Base-by-base conservation (phyloP, 169 alveolate species). In the Theileria orientalis region DNA sequence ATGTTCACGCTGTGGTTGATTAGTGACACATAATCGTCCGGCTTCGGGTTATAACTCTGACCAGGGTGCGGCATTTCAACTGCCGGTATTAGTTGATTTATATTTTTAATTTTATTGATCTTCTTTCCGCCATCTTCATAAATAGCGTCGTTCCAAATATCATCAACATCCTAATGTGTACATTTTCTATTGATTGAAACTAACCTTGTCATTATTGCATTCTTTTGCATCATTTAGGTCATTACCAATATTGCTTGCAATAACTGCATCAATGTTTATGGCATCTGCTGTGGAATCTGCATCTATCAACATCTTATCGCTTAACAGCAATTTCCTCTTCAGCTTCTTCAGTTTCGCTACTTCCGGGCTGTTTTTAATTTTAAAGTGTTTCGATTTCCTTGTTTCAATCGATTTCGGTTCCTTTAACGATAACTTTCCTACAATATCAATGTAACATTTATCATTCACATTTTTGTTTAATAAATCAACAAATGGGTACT, bases 1-100 rank as follows among this genome's bases (percentile, higher is more conserved):
- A 74, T 54, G 32, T 79, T 64, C 6, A 35, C 44, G 5, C 56
- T 75, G 21, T 41, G 25, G 49, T 71, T 46, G 32, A 71, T 29
- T 21, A 79, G 72, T 16, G 71, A 62, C 0, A n/a, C 49, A 32
- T 71, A 64, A 8, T 60, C 83, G 44, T 61, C 75, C 35, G 87
- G 82, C 19, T 41, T 32, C 25, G 87, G 87, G 46, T 79, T 79
- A 44, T 79, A 79, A 51, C 87, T 79, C 64, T 79, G 87, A 3
- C 87, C 87, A 1, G 83, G 60, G 47, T 76, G 86, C 29, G 86
- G 86, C 21, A 69, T 60, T n/a, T 73, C 86, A 13, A 76, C 86
- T 54, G 83, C 71, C 0, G 87, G 87, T 47, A 79, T 70, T 25
- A 79, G 32, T 57, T 70, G 60, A 21, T 49, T 51, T 35, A 71